Conservation (phyloP, 805 yeast genomes). For the Cyberlindnera euphorbiae region DNA sequence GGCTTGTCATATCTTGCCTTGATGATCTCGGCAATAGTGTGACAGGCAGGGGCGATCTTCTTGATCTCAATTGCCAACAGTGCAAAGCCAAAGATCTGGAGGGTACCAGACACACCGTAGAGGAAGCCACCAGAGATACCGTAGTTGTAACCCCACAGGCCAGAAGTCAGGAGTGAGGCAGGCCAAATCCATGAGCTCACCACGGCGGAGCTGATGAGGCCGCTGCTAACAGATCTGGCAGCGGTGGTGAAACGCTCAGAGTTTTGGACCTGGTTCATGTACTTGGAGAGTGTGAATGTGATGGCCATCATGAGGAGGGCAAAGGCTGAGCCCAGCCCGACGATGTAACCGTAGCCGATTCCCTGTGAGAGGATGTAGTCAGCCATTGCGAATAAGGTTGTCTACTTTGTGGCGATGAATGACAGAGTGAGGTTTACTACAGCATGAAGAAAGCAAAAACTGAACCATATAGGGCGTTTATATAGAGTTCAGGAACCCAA, state of each 20-base stretch:
- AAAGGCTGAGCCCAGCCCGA: slow-evolving; percentile 43
- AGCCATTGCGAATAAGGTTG: slow-evolving; percentile 5
- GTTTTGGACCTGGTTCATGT: slow-evolving; percentile 36
- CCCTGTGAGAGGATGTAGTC: slow-evolving; percentile 15
- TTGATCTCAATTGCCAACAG: slow-evolving; percentile 36
- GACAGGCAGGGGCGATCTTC: slow-evolving; percentile 37
- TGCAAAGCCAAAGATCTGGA: slow-evolving; percentile 34
- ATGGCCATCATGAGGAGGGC: slow-evolving; percentile 35
- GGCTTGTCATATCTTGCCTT: slow-evolving; percentile 33
- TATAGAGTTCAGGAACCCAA: too few relatives aligned
- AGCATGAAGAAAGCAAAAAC: too few relatives aligned
- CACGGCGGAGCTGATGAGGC: slow-evolving; percentile 39
- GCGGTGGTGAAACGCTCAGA: slow-evolving; percentile 38
- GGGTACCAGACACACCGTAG: slow-evolving; percentile 38
- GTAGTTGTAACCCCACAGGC: slow-evolving; percentile 36
- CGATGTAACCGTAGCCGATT: slow-evolving; percentile 33
- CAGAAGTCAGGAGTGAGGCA: slow-evolving; percentile 34
- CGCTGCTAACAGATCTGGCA: slow-evolving; percentile 36
- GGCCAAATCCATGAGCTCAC: slow-evolving; percentile 48
- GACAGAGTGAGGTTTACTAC: too few relatives aligned
- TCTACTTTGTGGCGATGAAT: too few relatives aligned
- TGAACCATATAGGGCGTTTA: too few relatives aligned
- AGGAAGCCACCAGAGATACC: slow-evolving; percentile 40
- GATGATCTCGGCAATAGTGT: slow-evolving; percentile 36
- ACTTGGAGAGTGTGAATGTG: slow-evolving; percentile 31